phyloP scores from a whole-genome alignment of 805 yeast genomes.

The Yarrowia sp. region DNA sequence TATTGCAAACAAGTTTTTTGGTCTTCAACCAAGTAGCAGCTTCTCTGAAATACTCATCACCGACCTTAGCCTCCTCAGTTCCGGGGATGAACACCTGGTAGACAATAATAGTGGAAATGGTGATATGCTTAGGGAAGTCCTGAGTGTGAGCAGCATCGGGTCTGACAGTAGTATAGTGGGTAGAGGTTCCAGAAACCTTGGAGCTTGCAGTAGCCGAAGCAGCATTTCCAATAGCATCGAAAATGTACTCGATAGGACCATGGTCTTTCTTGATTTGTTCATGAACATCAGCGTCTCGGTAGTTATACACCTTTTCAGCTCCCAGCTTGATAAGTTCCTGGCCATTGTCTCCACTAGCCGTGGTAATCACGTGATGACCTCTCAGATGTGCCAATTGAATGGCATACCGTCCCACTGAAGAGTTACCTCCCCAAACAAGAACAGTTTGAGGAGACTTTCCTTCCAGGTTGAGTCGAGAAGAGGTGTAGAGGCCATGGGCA shows the following conservation, averaged over 20 bases:
- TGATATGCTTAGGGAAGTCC: background rate
- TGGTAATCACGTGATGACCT: constrained; percentile 1
- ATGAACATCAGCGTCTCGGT: background rate
- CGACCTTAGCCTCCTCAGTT: background rate
- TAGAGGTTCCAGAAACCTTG: background rate
- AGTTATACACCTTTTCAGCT: background rate
- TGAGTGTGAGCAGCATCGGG: constrained; percentile 9
- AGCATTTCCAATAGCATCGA: constrained; percentile 9
- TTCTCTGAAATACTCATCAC: background rate
- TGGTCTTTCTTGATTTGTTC: background rate
- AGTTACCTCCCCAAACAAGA: constrained; percentile 24
- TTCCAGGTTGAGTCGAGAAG: background rate
- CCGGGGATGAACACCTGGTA: background rate
- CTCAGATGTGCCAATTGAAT: background rate
- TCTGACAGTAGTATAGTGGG: constrained; percentile 12
- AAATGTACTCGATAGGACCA: background rate
- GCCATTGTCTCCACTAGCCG: background rate
- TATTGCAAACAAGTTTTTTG: background rate
- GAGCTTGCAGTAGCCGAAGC: background rate
- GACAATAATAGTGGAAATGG: background rate
- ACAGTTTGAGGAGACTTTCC: background rate
- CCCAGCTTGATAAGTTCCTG: constrained; percentile 1
- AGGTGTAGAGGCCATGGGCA: background rate
- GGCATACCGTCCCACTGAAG: constrained; percentile 1
- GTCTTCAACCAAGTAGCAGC: background rate